Conservation (phyloP, 1,284 basidiomycete genomes). For the Fomes fomentarius region DNA sequence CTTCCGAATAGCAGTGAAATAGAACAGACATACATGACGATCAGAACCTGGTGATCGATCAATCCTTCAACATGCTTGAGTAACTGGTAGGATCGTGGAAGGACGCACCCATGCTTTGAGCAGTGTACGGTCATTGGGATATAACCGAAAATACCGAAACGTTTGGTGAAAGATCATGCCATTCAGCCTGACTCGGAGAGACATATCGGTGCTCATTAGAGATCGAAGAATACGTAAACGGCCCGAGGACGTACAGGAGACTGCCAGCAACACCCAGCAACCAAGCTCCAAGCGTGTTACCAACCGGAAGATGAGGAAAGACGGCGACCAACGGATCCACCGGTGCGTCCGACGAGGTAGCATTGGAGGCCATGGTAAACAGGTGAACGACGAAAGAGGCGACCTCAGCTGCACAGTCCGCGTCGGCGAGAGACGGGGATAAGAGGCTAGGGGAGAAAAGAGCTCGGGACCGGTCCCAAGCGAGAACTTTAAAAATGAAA, state of each 20-base stretch:
- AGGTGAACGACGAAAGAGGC: too few species aligned
- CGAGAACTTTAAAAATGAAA: too few species aligned
- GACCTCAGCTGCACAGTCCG: too few species aligned
- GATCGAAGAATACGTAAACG: too few species aligned
- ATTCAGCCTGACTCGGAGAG: neutral
- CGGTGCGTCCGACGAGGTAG: neutral
- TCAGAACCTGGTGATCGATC: neutral
- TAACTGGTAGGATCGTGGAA: neutral
- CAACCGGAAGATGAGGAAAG: constrained; percentile 2
- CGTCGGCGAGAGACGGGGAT: neutral
- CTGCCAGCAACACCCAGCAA: neutral
- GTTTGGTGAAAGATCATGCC: constrained; percentile 7
- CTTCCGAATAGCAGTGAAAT: too few species aligned
- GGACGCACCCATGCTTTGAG: constrained; percentile 7
- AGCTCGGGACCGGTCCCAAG: too few species aligned
- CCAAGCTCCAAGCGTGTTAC: constrained; percentile 5
- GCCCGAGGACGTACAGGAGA: constrained; percentile 1
- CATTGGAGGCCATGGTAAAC: neutral
- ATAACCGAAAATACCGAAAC: constrained; percentile 3
- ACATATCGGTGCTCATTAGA: neutral
- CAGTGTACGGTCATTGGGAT: neutral
- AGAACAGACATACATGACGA: neutral
- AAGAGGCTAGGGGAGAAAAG: neutral
- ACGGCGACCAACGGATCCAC: neutral
- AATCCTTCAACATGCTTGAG: neutral